Evolutionary conservation across 2,329 filamentous ascomycete species (phyloP).

Genomic region (Blastomyces gilchristii): DNA sequence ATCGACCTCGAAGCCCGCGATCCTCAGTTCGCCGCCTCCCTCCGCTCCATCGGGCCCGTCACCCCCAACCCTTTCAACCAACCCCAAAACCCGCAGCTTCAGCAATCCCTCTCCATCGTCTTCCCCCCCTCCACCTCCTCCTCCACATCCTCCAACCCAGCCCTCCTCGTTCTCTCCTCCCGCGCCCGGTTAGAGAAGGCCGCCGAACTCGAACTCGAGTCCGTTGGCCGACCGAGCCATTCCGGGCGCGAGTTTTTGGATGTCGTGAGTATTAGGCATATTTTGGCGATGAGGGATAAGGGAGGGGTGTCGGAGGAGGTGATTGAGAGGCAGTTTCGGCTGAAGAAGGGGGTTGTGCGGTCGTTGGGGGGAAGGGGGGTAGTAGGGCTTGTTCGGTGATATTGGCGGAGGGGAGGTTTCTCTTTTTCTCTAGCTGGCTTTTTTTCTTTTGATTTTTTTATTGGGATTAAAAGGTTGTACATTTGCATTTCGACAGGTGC

Average conservation of each 20-base stretch:
- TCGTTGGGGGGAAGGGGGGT: conserved; percentile 29
- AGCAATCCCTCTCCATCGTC: conserved; percentile 18
- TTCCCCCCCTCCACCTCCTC: conserved; percentile 18
- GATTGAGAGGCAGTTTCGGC: conserved; percentile 37
- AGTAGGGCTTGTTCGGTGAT: conserved; percentile 20
- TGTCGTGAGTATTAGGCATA: conserved; percentile 41
- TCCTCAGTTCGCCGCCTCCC: conserved; percentile 65
- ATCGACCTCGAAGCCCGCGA: conserved; percentile 53
- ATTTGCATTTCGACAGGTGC: neutral
- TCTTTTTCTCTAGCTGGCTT: neutral
- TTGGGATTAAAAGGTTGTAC: neutral
- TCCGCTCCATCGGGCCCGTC: conserved; percentile 54
- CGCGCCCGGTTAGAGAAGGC: conserved; percentile 41
- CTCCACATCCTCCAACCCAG: conserved; percentile 40
- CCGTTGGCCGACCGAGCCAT: conserved; percentile 34
- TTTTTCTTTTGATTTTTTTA: neutral
- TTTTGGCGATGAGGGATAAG: conserved; percentile 40
- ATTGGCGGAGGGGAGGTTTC: no score
- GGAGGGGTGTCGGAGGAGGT: conserved; percentile 27
- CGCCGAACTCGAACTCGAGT: conserved; percentile 46
- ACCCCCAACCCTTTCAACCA: conserved; percentile 46
- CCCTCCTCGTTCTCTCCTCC: conserved; percentile 44
- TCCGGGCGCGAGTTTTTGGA: conserved; percentile 39
- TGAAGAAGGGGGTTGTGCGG: conserved; percentile 37
- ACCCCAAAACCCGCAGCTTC: conserved; percentile 31